Evolutionary conservation across 805 yeast genomes (phyloP), one percentile per base, ranked within the genome.

Genomic region (Ogataea allantospora): DNA sequence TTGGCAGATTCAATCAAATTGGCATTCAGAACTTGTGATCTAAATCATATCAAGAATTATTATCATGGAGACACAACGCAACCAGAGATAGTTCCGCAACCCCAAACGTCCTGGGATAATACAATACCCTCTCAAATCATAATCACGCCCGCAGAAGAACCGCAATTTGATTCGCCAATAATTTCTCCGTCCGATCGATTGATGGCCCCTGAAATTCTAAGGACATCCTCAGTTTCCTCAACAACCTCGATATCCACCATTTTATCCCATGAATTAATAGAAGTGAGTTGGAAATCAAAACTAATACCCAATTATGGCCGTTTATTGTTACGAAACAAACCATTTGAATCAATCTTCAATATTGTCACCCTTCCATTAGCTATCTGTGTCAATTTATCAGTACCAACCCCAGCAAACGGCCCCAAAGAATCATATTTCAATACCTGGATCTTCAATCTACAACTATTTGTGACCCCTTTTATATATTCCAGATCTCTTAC

Each of bases 1-100:
- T 38, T 63, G 5, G 44, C 55, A 19, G 67, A 63, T 39, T 56
- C 67, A 2, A 39, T 63, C 8, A 61, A 47, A 28, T 43, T 60
- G 28, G 58, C 57, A 1, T 36, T 53, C 15, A 44, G 42, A 26
- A 35, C 46, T 5, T 47, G 46, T 47, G 55, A 52, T 26, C 30
- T 38, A 7, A 30, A 30, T n/a, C 47, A 47, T 28, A 19, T 47
- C 11, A 41, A 29, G 14, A 27, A 37, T 21, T 38, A 41, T 20
- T 42, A 42, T 18, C 16, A 28, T 4, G 31, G 24, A 17, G 30
- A 25, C 10, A 5, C 16, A 5, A 16, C 10, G 5, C 10, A 26
- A 22, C 9, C 20, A 7, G 34, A 21, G 14, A 26, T 27, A 9
- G 23, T 21, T 4, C 23, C 23, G 5, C 33, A 14, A 10, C 38